Evolutionary conservation across 768 basidiomycete genomes (phyloP).

Genomic region (Suillus sp.): DNA sequence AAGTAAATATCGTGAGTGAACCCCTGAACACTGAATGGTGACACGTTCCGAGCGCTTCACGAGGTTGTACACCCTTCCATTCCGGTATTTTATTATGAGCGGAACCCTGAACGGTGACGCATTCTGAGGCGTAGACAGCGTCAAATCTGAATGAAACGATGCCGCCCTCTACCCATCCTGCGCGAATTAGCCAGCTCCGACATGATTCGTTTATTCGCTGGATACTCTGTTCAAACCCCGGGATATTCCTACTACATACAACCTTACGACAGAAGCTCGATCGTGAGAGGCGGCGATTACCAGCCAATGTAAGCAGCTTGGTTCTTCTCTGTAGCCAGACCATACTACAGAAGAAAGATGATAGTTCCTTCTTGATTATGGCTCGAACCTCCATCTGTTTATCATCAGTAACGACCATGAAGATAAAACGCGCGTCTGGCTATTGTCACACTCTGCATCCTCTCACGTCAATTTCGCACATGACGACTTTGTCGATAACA

Average conservation of each 20-base stretch:
- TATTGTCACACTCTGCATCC: neutral
- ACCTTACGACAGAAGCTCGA: neutral
- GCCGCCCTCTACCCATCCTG: neutral
- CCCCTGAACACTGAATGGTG: neutral
- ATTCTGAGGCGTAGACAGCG: neutral
- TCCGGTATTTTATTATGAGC: neutral
- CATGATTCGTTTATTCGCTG: neutral
- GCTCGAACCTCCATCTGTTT: neutral
- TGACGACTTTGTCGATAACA: neutral
- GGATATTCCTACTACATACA: neutral
- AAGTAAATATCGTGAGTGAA: neutral
- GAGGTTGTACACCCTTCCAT: neutral
- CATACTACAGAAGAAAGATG: neutral
- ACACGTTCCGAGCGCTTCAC: neutral
- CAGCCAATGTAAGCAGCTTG: neutral
- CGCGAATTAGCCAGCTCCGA: neutral
- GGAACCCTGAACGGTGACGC: neutral
- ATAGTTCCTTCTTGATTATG: neutral
- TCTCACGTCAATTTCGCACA: conserved; percentile 1
- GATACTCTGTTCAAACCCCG: neutral
- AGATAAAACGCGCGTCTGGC: neutral
- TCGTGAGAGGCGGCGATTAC: neutral
- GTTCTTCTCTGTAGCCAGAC: neutral
- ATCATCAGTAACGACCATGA: neutral
- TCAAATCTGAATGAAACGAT: neutral